A percentile compares a stretch with the other conserved stretches of the same genome.
Conservation (phyloP, 2,329 filamentous ascomycete species). For the Cercospora brassicicola region DNA sequence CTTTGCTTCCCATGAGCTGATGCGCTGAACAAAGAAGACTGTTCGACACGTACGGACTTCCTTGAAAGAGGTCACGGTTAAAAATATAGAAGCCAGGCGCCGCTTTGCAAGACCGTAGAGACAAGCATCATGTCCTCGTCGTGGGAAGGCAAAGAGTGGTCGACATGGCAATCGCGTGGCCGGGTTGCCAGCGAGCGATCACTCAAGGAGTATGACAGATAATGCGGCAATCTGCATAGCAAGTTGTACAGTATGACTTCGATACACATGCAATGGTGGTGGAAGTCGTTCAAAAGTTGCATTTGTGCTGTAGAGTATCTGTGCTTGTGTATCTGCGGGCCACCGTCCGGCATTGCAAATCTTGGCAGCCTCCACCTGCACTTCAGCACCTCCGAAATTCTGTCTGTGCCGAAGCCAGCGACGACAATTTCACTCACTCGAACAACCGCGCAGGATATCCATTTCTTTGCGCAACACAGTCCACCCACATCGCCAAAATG, state of each 20-base stretch:
- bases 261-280: background rate
- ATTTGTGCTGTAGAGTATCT: background rate
- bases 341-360: background rate
- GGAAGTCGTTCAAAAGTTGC: too few relatives aligned
- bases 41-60: background rate
- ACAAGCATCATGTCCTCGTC: background rate
- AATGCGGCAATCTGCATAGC: background rate
- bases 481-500: conserved; percentile 63
- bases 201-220: background rate
- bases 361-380: conserved; percentile 3
- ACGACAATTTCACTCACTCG: background rate
- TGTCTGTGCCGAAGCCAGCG: background rate
- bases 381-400: conserved; percentile 6
- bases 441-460: conserved; percentile 73
- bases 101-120: background rate
- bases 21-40: background rate
- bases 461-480: conserved; percentile 72
- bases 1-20: background rate
- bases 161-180: background rate
- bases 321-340: background rate
- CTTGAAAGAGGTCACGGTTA: background rate
- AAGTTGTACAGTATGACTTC: background rate
- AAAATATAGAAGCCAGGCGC: background rate
- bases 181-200: background rate
- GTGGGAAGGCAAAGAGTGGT: background rate